These are phyloP conservation scores for Agastache rugosa DNA, from an alignment of 257 asterid species.

Conservation along the genomic window DNA sequence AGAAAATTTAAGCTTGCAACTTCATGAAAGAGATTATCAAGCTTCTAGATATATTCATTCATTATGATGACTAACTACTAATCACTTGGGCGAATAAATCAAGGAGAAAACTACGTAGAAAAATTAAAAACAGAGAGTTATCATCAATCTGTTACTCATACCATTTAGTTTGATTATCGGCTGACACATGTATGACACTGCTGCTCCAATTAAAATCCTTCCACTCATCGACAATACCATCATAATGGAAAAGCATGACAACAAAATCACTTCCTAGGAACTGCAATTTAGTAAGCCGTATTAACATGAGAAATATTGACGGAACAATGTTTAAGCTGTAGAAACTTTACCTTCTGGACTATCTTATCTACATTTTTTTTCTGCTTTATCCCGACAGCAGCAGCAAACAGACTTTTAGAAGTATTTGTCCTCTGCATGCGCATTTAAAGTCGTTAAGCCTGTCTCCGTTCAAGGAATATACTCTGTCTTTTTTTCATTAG, in stretches of 20 bases:
- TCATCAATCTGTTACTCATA: constrained; percentile 24
- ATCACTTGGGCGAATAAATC: background rate
- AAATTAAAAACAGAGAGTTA: too few species aligned
- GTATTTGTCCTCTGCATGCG: constrained; percentile 51
- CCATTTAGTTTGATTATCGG: constrained; percentile 89
- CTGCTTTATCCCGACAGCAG: constrained; percentile 81
- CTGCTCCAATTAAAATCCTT: constrained; percentile 67
- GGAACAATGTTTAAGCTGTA: background rate
- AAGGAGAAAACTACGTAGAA: background rate
- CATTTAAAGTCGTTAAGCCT: background rate
- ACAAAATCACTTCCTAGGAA: constrained; percentile 65
- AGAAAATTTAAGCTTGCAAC: constrained; percentile 7
- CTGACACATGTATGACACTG: constrained; percentile 68
- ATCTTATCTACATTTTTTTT: constrained; percentile 63
- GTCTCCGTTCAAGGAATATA: background rate
- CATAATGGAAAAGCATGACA: constrained; percentile 94
- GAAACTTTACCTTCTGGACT: constrained; percentile 62
- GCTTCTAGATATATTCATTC: background rate
- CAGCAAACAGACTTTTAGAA: constrained; percentile 62
- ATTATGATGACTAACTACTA: background rate
- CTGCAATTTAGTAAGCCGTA: constrained; percentile 43
- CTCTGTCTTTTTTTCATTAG: background rate
- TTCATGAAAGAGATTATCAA: background rate
- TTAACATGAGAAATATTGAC: constrained; percentile 4
- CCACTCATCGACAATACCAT: constrained; percentile 81